These are phyloP conservation scores for Penstemon davidsonii DNA, from an alignment of 257 asterid species.

Conservation along the genomic window DNA sequence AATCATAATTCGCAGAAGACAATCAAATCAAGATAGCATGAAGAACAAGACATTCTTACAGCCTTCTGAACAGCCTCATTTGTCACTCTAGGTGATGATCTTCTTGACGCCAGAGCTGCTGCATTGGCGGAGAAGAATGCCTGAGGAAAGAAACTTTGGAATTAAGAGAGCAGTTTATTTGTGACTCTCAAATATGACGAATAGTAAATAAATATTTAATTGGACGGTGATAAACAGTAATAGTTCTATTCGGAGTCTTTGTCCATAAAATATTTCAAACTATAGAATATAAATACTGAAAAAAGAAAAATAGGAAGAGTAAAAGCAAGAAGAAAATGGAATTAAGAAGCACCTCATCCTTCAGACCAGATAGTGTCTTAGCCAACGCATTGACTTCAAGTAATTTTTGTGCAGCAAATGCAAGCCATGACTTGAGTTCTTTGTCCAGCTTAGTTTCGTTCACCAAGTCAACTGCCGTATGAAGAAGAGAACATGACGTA, in stretches of 20 bases:
- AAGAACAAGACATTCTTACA: constrained; percentile 44
- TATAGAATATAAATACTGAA: neutral
- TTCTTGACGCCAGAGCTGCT: constrained; percentile 76
- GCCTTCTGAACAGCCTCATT: constrained; percentile 81
- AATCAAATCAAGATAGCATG: constrained; percentile 1
- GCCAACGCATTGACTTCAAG: constrained; percentile 79
- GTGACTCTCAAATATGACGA: neutral
- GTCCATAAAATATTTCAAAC: neutral
- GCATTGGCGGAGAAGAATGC: constrained; percentile 68
- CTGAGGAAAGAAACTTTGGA: constrained; percentile 28
- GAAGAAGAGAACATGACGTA: constrained; percentile 82
- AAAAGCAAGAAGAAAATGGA: neutral
- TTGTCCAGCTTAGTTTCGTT: constrained; percentile 69
- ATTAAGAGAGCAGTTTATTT: neutral
- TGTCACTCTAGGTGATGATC: constrained; percentile 70
- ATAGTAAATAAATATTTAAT: neutral
- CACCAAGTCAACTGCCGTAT: constrained; percentile 75
- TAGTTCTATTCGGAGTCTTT: neutral
- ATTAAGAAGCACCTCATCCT: constrained; percentile 58
- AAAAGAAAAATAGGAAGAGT: neutral
- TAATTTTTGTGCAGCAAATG: constrained; percentile 84
- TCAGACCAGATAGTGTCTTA: constrained; percentile 62
- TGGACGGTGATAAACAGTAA: neutral
- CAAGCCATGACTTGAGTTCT: constrained; percentile 80
- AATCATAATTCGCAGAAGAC: neutral